Evolutionary conservation across 371 early-diverging fungal species (phyloP), one percentile per base, ranked within the genome.

Genomic region (Catenaria anguillulae): DNA sequence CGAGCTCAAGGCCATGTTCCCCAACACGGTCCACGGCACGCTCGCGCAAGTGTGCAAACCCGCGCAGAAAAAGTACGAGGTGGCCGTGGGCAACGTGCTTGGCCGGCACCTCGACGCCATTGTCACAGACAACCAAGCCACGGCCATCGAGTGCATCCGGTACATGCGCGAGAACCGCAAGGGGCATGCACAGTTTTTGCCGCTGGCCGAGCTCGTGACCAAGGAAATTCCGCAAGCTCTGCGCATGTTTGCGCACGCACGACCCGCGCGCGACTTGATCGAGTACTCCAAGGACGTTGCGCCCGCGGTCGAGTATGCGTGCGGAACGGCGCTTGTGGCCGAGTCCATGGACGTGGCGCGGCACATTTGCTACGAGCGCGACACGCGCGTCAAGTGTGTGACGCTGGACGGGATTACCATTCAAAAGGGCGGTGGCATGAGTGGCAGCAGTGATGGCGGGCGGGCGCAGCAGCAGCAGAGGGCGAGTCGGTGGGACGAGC

Each of bases 391-490:
- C 62, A 92, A 93, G 79, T 88, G 88, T 46, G 93, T 95, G 6
- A 85, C 93, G 0, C 69, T 96, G 67, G 94, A 97, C 67, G 97
- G 98, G 24, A 84, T 88, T 4, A 81, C 96, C 8, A 88, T 98
- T 67, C 97, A 97, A 72, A 92, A 88, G 67, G 89, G 82, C 63
- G 99, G 97, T 54, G 71, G 93, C 65, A 97, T 99, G 61, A 95
- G 95, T 0, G 98, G 98, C 69, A 89, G 88, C n/a, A 55, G 36
- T 1, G 37, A n/a, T 19, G 43, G 21, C 8, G 33, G 33, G 21
- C 17, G 67, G 19, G 59, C 73, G 2, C 71, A 73, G 24, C 58
- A 74, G 1, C 76, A 82, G 8, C 77, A 80, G 60, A 74, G 85
- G 56, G 17, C 40, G 5, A 40, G 10, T 10, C n/a, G n/a, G n/a